phyloP scores from a whole-genome alignment of 2,329 filamentous ascomycete genomes.

The Fusarium continuum region DNA sequence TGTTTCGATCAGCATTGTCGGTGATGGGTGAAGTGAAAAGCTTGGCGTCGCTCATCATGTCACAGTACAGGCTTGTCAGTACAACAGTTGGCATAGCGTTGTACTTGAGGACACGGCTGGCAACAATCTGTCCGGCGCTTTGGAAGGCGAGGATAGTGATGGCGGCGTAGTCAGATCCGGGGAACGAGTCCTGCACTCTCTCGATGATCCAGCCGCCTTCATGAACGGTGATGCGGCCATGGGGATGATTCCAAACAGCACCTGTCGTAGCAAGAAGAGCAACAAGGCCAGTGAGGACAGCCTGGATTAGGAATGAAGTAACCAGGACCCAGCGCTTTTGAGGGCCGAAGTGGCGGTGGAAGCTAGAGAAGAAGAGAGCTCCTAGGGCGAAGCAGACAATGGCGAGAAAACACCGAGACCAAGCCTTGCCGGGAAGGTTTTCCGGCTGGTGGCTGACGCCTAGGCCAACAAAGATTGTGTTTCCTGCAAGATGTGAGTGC shows the following conservation, averaged over 20 bases:
- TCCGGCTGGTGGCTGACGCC: constrained; percentile 42
- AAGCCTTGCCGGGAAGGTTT: constrained; percentile 39
- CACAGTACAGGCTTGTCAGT: constrained; percentile 42
- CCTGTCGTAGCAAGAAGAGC: constrained; percentile 40
- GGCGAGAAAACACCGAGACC: constrained; percentile 44
- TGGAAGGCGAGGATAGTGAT: constrained; percentile 42
- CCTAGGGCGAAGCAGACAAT: constrained; percentile 40
- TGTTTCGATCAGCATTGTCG: constrained; percentile 40
- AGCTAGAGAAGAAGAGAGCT: constrained; percentile 42
- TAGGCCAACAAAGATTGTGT: constrained; percentile 43
- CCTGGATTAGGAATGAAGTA: constrained; percentile 36
- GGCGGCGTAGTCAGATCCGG: constrained; percentile 37
- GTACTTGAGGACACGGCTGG: constrained; percentile 41
- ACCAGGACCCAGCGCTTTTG: constrained; percentile 43
- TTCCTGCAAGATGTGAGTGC: constrained; percentile 25
- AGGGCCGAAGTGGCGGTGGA: constrained; percentile 40
- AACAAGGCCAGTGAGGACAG: constrained; percentile 37
- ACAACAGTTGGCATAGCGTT: constrained; percentile 43
- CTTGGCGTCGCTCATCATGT: constrained; percentile 42
- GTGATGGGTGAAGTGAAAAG: constrained; percentile 39
- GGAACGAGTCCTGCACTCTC: constrained; percentile 35
- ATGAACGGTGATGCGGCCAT: constrained; percentile 24
- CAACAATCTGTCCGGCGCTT: constrained; percentile 42
- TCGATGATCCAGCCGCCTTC: constrained; percentile 36
- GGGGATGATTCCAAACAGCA: constrained; percentile 33